Evolutionary conservation across 805 yeast species (phyloP), one percentile per base, ranked within the genome.

Genomic region (Candida maesae): DNA sequence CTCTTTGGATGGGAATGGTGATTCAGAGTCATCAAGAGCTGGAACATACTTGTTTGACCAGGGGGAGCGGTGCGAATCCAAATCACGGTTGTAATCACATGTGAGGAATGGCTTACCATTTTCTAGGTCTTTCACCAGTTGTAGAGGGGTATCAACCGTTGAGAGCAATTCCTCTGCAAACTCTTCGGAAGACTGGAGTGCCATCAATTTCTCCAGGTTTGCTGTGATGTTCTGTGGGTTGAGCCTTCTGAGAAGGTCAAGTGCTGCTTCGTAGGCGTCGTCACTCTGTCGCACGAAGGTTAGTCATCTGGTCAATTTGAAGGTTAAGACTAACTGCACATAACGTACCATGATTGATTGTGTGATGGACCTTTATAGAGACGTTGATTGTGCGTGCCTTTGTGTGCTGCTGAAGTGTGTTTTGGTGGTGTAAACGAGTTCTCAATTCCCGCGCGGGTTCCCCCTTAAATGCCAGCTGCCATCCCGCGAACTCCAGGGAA

Each of bases 51-150:
- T 70, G 59, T 88, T 88, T 16, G 87, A 74, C 88, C 91, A 89
- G 6, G 98, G 99, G 0, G 95, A 85, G 52, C 98, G 74, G 64
- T 75, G 85, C 16, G 90, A 81, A 63, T 91, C 98, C 7, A 95
- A 90, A 58, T 91, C 99, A 52, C 99, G 74, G 64, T 91, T 91
- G 61, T 91, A 91, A 61, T 91, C 99, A 65, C 98, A 91, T 38
- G 90, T 77, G 42, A 91, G 71, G 59, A 72, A 91, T 44, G 74
- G 75, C 63, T 84, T 84, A 10, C 85, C 85, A 2, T 40, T 34
- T 21, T 57, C 50, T 7, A 49, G 44, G 37, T 56, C 60, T 23
- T 45, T 44, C 2, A 59, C 45, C 32, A 76, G 66, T 29, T 67
- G 64, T 52, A 91, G 69, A 19, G 98, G 98, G 38, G 83, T 81